Evolutionary conservation across 2,329 filamentous ascomycete species (phyloP), one percentile per base, ranked within the genome.

Genomic region (Polychaeton citri): DNA sequence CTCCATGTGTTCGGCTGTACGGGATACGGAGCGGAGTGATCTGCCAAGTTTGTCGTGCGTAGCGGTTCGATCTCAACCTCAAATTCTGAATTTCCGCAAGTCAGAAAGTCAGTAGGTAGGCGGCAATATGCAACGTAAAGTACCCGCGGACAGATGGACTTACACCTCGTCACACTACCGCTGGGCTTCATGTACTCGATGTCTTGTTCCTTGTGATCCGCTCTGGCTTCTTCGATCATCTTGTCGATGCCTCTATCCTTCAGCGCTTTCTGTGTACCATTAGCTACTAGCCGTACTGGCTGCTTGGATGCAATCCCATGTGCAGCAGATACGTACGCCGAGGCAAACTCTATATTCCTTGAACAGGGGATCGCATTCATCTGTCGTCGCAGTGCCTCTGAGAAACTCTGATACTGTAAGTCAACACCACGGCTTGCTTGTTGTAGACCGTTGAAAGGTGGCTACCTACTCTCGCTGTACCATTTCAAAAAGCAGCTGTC

Each of bases 401-500:
- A 98, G 74, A 54, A 94, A 98, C 61, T 95, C 90, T 64, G 18
- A 41, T 10, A 7, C n/a, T n/a, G n/a, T n/a, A n/a, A n/a, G n/a
- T n/a, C n/a, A n/a, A n/a, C n/a, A n/a, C n/a, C n/a, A n/a, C n/a
- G n/a, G n/a, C n/a, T n/a, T n/a, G n/a, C n/a, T n/a, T n/a, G n/a
- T n/a, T n/a, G n/a, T n/a, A n/a, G n/a, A n/a, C n/a, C n/a, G n/a
- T n/a, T n/a, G n/a, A n/a, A n/a, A n/a, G n/a, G n/a, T n/a, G n/a
- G n/a, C n/a, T 19, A 60, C 79, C 40, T 69, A 95, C 90, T 96
- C 63, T 98, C 90, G 56, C 87, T 95, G 61, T 98, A 98, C 90
- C 90, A 98, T 64, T 94, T 96, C 45, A 98, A 66, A 58, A 98
- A 98, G 64, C 90, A 98, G 35, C 81, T 87, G 60, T 98, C 90